Percentiles rank a stretch among this genome's conserved stretches.
Conservation (phyloP, 2,329 filamentous ascomycete genomes). For the Hawksworthiomyces lignivorus region DNA sequence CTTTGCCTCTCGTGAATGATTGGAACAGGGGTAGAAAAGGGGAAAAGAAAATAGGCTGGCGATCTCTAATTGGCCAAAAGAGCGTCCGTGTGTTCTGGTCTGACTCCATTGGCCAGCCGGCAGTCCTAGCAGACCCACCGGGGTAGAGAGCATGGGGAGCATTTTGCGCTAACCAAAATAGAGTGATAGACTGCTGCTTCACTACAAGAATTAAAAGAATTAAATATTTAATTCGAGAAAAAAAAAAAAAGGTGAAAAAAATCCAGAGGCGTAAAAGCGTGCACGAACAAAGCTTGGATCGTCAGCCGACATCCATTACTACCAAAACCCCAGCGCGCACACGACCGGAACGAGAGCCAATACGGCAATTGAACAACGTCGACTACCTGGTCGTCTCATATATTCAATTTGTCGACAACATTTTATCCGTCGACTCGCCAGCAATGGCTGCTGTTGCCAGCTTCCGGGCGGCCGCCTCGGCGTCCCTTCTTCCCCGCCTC, state of each 20-base stretch:
- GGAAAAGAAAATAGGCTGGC: slow-evolving; percentile 4
- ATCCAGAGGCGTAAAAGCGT: not conserved
- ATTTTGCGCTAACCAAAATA: slow-evolving; percentile 5
- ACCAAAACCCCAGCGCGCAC: too few species aligned
- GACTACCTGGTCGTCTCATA: too few species aligned
- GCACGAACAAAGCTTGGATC: not conserved
- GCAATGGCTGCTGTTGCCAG: slow-evolving; percentile 5
- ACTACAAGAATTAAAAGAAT: too few species aligned
- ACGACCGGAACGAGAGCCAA: too few species aligned
- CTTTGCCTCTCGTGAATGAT: too few species aligned
- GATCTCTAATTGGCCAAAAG: slow-evolving; percentile 5
- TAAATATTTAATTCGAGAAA: slow-evolving; percentile 4
- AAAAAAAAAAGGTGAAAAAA: not conserved
- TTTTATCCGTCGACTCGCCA: too few species aligned
- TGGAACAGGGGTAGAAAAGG: slow-evolving; percentile 14
- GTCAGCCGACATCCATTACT: too few species aligned
- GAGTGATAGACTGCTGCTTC: too few species aligned
- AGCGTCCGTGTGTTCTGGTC: slow-evolving; percentile 5
- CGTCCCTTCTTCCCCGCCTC: slow-evolving; percentile 8
- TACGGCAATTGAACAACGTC: too few species aligned
- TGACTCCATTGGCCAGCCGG: slow-evolving; percentile 6
- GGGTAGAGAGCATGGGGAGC: slow-evolving; percentile 7
- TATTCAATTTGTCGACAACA: too few species aligned
- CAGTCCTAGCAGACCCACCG: slow-evolving; percentile 2
- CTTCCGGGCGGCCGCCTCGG: slow-evolving; percentile 11